A percentile compares a stretch with the other conserved stretches of the same genome.
phyloP scores from a whole-genome alignment of 257 asterid species.

The Misopates orontium region DNA sequence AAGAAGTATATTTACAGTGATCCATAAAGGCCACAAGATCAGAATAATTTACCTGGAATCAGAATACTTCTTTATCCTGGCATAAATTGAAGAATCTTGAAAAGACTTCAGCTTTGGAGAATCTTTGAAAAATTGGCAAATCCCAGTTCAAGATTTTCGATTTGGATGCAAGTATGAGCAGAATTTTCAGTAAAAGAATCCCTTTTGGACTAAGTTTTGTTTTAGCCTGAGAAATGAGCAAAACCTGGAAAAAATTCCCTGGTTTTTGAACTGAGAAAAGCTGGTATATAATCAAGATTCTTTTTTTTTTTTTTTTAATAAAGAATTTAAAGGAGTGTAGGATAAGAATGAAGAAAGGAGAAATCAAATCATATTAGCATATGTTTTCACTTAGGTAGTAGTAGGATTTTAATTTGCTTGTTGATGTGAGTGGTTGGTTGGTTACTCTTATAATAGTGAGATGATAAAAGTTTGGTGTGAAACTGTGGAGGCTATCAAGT shows the following conservation, averaged over 20 bases:
- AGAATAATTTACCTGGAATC: slow-evolving; percentile 46
- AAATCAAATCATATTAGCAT: not conserved
- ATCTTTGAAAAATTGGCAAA: slow-evolving; percentile 26
- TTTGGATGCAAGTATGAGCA: not conserved
- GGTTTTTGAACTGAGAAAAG: not conserved
- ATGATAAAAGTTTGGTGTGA: slow-evolving; percentile 18
- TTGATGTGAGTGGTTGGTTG: slow-evolving; percentile 8
- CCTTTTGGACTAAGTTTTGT: not conserved
- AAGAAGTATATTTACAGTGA: slow-evolving; percentile 26
- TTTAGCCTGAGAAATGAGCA: not conserved
- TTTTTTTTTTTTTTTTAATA: slow-evolving; percentile 6
- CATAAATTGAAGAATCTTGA: slow-evolving; percentile 33
- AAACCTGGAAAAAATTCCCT: not conserved
- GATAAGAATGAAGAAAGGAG: not conserved
- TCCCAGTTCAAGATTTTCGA: slow-evolving; percentile 11
- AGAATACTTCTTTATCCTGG: slow-evolving; percentile 36
- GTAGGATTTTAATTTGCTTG: not conserved
- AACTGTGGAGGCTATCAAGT: slow-evolving; percentile 12
- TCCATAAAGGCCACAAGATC: slow-evolving; percentile 28
- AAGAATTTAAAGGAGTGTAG: not conserved
- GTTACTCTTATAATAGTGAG: not conserved
- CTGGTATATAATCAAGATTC: not conserved
- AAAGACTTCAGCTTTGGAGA: slow-evolving; percentile 31
- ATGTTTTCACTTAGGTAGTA: not conserved
- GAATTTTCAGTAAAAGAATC: not conserved